Conservation (phyloP, 306 rosid species). For the Rosa rugosa region DNA sequence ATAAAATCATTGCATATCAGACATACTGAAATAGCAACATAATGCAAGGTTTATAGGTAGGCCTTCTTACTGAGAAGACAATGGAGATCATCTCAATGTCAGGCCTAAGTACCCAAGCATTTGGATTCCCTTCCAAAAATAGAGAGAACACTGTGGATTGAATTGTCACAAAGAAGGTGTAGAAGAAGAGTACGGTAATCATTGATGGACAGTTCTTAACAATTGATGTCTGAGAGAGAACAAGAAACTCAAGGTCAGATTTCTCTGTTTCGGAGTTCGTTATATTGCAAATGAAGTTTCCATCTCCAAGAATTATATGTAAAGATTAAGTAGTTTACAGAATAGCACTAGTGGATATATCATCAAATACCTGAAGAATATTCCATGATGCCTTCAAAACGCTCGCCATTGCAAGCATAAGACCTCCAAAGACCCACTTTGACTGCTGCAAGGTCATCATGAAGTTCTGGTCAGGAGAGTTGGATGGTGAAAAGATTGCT, state of each 20-base stretch:
- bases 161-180: conserved; percentile 8
- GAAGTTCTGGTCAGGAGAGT: conserved; percentile 6
- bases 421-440: conserved; percentile 31
- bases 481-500: conserved; percentile 8
- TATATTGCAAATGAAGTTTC: too few relatives aligned
- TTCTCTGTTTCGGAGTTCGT: background rate
- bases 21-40: background rate
- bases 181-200: conserved; percentile 4
- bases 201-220: background rate
- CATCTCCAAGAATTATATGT: too few relatives aligned
- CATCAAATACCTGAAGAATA: conserved; percentile 27
- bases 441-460: background rate
- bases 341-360: too few relatives aligned
- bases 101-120: conserved; percentile 16
- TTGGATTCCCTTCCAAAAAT: conserved; percentile 2
- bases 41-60: background rate
- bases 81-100: conserved; percentile 1
- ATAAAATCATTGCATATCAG: background rate
- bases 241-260: background rate
- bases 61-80: conserved; percentile 24
- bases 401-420: conserved; percentile 15
- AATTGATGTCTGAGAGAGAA: conserved; percentile 10
- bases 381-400: conserved; percentile 30
- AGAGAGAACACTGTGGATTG: background rate
- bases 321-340: too few relatives aligned